A percentile compares a stretch with the other conserved stretches of the same genome.
Evolutionary conservation across 2,329 filamentous ascomycete genomes (phyloP).

Genomic region (Xenosphaeropsis pyriputrescens): DNA sequence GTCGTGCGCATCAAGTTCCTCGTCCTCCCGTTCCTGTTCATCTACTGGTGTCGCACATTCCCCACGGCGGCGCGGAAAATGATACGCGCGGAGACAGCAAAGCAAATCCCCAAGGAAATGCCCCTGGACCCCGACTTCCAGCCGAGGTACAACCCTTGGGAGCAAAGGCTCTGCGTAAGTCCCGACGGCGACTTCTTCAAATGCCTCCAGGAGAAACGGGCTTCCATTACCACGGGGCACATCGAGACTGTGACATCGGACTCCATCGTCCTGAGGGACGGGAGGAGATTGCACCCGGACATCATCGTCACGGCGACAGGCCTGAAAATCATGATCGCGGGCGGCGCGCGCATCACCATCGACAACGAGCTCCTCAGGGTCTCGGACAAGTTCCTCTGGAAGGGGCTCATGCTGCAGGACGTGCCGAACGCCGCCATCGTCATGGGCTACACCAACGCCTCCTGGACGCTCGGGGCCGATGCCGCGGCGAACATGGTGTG

Average conservation of each 20-base stretch:
- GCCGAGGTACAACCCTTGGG: constrained; percentile 47
- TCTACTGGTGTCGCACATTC: constrained; percentile 31
- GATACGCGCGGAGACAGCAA: constrained; percentile 26
- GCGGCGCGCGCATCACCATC: constrained; percentile 32
- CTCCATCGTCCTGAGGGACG: constrained; percentile 20
- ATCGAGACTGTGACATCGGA: constrained; percentile 34
- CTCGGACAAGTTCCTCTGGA: constrained; percentile 39
- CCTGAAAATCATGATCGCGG: constrained; percentile 40
- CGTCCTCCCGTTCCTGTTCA: constrained; percentile 26
- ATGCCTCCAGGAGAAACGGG: constrained; percentile 25
- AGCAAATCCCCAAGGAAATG: constrained; percentile 33
- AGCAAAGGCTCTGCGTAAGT: constrained; percentile 58
- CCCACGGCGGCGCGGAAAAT: constrained; percentile 29
- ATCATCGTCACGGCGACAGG: constrained; percentile 55
- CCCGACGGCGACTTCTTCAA: constrained; percentile 37
- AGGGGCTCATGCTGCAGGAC: constrained; percentile 45
- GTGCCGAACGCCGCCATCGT: constrained; percentile 45
- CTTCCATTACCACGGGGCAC: constrained; percentile 29
- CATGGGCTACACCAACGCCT: constrained; percentile 46
- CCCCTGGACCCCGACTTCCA: constrained; percentile 45
- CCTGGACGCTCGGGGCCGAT: constrained; percentile 51
- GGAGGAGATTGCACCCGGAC: constrained; percentile 33
- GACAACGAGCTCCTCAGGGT: constrained; percentile 34
- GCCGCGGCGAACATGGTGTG: constrained; percentile 11
- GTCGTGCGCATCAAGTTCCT: constrained; percentile 33